These are phyloP conservation scores for Lichtheimia hyalospora DNA, from an alignment of 371 early-diverging fungal genomes.

Conservation along the genomic window DNA sequence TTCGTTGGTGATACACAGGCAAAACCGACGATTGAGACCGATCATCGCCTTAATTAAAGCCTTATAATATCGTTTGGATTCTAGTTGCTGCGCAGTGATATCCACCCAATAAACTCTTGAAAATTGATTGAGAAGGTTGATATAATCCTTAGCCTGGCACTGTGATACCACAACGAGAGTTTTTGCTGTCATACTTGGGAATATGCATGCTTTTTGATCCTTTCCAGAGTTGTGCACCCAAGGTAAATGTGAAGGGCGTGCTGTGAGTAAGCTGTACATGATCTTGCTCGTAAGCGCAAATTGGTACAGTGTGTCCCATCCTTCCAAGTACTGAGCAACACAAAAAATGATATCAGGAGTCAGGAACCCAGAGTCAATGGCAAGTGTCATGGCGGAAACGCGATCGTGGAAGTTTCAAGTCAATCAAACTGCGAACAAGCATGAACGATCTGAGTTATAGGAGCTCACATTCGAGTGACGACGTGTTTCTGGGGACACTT, in stretches of 20 bases:
- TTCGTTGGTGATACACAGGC: slow-evolving; percentile 1
- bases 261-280: too few relatives aligned
- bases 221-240: not conserved
- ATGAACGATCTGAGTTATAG: too few relatives aligned
- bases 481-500: too few relatives aligned
- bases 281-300: too few relatives aligned
- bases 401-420: too few relatives aligned
- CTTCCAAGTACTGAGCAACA: too few relatives aligned
- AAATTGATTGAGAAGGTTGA: not conserved
- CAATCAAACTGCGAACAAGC: too few relatives aligned
- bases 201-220: not conserved
- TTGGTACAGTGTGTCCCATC: too few relatives aligned
- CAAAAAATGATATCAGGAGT: too few relatives aligned
- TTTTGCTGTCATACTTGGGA: not conserved
- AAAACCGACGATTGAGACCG: not conserved
- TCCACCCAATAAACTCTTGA: slow-evolving; percentile 1
- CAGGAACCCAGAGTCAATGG: too few relatives aligned
- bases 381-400: too few relatives aligned
- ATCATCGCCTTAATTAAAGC: not conserved
- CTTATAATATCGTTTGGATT: slow-evolving; percentile 1
- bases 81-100: not conserved
- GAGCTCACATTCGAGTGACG: too few relatives aligned
- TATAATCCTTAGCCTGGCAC: not conserved
- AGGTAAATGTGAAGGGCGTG: not conserved
- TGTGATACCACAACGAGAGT: not conserved